Evolutionary conservation across 2,329 filamentous ascomycete genomes (phyloP).

Genomic region (Colletotrichum scovillei): DNA sequence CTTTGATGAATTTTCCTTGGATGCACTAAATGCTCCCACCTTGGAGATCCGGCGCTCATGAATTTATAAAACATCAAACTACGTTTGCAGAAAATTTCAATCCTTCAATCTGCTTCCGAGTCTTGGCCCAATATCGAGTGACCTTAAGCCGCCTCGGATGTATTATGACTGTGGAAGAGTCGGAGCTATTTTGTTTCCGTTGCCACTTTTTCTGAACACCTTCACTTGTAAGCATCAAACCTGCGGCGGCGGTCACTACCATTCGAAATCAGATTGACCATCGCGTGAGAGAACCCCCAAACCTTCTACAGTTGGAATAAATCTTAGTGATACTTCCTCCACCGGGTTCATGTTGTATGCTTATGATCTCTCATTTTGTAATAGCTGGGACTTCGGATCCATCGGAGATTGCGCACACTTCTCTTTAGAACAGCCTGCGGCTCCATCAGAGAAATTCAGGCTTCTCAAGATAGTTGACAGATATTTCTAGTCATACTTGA

Average conservation of each 20-base stretch:
- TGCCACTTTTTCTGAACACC: neutral
- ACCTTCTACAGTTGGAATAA: neutral
- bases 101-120: neutral
- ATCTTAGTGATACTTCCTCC: neutral
- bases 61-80: neutral
- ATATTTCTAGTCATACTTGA: too few relatives aligned
- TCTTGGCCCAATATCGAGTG: neutral
- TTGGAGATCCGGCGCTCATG: neutral
- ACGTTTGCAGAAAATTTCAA: neutral
- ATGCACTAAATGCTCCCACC: neutral
- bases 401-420: too few relatives aligned
- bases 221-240: neutral
- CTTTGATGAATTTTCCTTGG: neutral
- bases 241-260: fast-evolving
- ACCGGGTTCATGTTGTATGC: neutral
- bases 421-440: too few relatives aligned
- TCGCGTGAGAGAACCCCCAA: neutral
- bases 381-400: too few relatives aligned
- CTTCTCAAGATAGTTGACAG: too few relatives aligned
- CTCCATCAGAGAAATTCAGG: too few relatives aligned
- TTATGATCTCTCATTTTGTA: too few relatives aligned
- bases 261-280: neutral
- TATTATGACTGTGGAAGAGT: neutral
- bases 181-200: neutral
- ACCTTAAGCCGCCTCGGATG: neutral